Conservation (phyloP, 2,329 filamentous ascomycete species). For the Trematosphaeria pertusa region DNA sequence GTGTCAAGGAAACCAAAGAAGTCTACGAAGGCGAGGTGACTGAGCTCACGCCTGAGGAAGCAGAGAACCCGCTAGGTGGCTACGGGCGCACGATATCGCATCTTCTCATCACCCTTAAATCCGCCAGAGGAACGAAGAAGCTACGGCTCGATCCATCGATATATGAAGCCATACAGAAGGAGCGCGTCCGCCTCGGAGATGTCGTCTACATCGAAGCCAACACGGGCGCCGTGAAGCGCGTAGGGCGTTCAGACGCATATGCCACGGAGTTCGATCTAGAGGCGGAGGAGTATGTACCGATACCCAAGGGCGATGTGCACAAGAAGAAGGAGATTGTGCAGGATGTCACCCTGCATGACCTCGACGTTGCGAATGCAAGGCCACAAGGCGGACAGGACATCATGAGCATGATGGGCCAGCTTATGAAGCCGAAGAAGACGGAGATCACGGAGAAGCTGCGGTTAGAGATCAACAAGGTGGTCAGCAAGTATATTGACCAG, state of each 20-base stretch:
- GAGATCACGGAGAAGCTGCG: slow-evolving; percentile 98
- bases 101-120: slow-evolving; percentile 91
- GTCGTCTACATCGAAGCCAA: slow-evolving; percentile 99
- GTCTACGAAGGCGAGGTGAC: slow-evolving; percentile 99
- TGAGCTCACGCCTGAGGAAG: slow-evolving; percentile 95
- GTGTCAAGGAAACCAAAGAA: slow-evolving; percentile 98
- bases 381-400: slow-evolving; percentile 98
- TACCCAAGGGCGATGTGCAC: slow-evolving; percentile 98
- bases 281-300: slow-evolving; percentile 97
- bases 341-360: slow-evolving; percentile 94
- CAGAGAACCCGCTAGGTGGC: slow-evolving; percentile 94
- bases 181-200: slow-evolving; percentile 93
- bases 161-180: slow-evolving; percentile 99
- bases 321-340: slow-evolving; percentile 99
- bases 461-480: slow-evolving; percentile 97
- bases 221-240: slow-evolving; percentile 96
- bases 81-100: slow-evolving; percentile 98
- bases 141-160: slow-evolving; percentile 95
- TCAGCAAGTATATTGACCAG: slow-evolving; percentile 98
- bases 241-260: slow-evolving; percentile 94
- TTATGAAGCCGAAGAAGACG: slow-evolving; percentile 99
- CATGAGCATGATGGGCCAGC: slow-evolving; percentile 99
- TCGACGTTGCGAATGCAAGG: slow-evolving; percentile 93
- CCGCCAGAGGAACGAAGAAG: slow-evolving; percentile 96
- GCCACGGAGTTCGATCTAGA: slow-evolving; percentile 98